A percentile compares a stretch with the other conserved stretches of the same genome.
phyloP scores from a whole-genome alignment of 2,329 filamentous ascomycete genomes.

The Hypoxylon rubiginosum region DNA sequence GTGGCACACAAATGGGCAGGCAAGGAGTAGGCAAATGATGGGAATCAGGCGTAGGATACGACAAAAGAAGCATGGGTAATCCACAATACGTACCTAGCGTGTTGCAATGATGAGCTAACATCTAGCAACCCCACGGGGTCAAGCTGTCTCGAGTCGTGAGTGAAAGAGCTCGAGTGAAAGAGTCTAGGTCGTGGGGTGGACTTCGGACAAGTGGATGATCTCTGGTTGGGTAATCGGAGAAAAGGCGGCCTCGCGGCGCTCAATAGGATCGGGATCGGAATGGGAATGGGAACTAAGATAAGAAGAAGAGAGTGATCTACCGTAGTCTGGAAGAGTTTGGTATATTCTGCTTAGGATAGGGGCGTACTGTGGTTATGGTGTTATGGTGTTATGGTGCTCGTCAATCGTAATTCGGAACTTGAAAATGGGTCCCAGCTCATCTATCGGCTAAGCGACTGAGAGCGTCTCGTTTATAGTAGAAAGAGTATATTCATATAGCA shows the following conservation, averaged over 20 bases:
- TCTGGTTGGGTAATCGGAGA: slow-evolving; percentile 51
- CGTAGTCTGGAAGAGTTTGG: slow-evolving; percentile 22
- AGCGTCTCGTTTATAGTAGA: slow-evolving; percentile 32
- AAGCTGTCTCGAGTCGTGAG: slow-evolving; percentile 38
- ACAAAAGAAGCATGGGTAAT: slow-evolving; percentile 29
- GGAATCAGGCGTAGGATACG: slow-evolving; percentile 28
- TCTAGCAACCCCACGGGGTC: slow-evolving; percentile 44
- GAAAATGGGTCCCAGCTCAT: slow-evolving; percentile 11
- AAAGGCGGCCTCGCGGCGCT: slow-evolving; percentile 43
- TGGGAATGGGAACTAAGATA: slow-evolving; percentile 22
- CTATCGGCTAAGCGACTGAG: slow-evolving; percentile 30
- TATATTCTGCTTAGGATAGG: slow-evolving; percentile 12
- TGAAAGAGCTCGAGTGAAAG: slow-evolving; percentile 20
- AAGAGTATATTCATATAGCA: slow-evolving; percentile 35
- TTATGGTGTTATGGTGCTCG: slow-evolving; percentile 11
- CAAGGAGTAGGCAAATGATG: slow-evolving; percentile 24
- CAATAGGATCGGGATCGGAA: slow-evolving; percentile 29
- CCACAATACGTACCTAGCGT: slow-evolving; percentile 30
- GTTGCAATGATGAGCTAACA: slow-evolving; percentile 32
- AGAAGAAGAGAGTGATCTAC: slow-evolving; percentile 23
- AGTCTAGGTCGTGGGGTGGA: slow-evolving; percentile 45
- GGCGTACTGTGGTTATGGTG: slow-evolving; percentile 2
- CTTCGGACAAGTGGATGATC: slow-evolving; percentile 52
- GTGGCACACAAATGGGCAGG: slow-evolving; percentile 21
- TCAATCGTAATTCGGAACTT: slow-evolving; percentile 21